Evolutionary conservation across 352 stramenopile species (phyloP).

Genomic region (Hyaloperonospora arabidopsidis): DNA sequence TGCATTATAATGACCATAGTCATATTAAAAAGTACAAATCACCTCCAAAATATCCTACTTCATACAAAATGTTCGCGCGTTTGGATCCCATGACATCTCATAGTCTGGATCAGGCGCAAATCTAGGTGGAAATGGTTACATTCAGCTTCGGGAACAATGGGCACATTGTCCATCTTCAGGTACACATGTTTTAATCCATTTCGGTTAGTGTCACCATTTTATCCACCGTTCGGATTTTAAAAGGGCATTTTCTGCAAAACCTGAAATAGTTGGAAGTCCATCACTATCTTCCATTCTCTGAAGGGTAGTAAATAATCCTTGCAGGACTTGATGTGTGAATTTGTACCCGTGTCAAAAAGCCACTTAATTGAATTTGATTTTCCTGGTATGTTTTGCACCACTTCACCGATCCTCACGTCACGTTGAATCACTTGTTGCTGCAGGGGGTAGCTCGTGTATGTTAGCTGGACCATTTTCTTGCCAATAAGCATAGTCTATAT

Average conservation of each 20-base stretch:
- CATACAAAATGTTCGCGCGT: conserved; percentile 2
- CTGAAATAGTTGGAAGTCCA: not conserved
- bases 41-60: conserved; percentile 4
- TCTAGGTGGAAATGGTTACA: conserved; percentile 8
- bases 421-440: not conserved
- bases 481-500: not conserved
- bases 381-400: not conserved
- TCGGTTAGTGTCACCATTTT: not conserved
- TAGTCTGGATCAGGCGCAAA: conserved; percentile 1
- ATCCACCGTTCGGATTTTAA: not conserved
- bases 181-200: conserved; percentile 2
- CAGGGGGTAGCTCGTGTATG: not conserved
- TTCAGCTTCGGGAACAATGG: conserved; percentile 2
- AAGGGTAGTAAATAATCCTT: not conserved
- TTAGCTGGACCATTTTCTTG: too few species aligned
- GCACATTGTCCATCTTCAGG: conserved; percentile 3
- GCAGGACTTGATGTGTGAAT: not conserved
- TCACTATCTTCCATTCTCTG: conserved; percentile 1
- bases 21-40: conserved; percentile 4
- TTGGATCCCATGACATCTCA: conserved; percentile 5
- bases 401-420: not conserved
- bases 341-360: conserved; percentile 3
- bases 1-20: conserved; percentile 5
- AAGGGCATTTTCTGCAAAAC: not conserved
- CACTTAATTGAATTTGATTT: not conserved